phyloP scores from a whole-genome alignment of 2,329 filamentous ascomycete genomes.

The Botrytis fabae region DNA sequence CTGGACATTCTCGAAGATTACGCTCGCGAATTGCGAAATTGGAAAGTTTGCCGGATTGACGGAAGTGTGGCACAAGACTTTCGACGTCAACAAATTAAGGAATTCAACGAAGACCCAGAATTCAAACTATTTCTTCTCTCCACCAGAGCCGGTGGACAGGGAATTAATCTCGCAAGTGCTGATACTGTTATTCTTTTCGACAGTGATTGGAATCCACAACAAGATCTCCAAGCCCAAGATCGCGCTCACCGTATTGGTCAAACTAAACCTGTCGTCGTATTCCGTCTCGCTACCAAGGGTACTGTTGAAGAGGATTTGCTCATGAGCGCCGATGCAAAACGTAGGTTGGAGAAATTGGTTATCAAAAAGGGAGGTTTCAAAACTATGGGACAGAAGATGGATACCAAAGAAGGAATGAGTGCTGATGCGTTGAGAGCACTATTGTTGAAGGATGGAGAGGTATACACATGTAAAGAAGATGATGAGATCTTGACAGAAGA shows the following conservation, averaged over 20 bases:
- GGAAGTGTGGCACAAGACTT: conserved; percentile 77
- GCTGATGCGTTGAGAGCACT: conserved; percentile 62
- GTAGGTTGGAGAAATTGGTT: conserved; percentile 87
- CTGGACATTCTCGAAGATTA: conserved; percentile 90
- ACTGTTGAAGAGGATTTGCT: conserved; percentile 90
- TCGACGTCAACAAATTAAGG: conserved; percentile 68
- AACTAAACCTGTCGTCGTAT: conserved; percentile 87
- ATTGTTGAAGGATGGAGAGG: conserved; percentile 70
- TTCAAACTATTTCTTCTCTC: conserved; percentile 82
- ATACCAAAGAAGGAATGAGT: conserved; percentile 53
- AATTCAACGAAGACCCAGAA: conserved; percentile 66
- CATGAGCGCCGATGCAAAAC: conserved; percentile 86
- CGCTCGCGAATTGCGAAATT: conserved; percentile 71
- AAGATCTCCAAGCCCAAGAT: conserved; percentile 95
- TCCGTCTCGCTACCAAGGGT: conserved; percentile 86
- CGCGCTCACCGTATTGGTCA: conserved; percentile 94
- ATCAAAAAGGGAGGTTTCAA: conserved; percentile 90
- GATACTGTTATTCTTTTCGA: conserved; percentile 95
- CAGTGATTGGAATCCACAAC: conserved; percentile 91
- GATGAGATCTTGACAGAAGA: conserved; percentile 69
- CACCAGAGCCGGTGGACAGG: conserved; percentile 89
- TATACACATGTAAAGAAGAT: conserved; percentile 59
- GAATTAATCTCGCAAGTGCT: conserved; percentile 88
- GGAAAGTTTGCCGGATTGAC: conserved; percentile 87
- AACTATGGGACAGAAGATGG: conserved; percentile 63